Conservation (phyloP, 2,329 filamentous ascomycete species). For the Xenoacremonium recifei region DNA sequence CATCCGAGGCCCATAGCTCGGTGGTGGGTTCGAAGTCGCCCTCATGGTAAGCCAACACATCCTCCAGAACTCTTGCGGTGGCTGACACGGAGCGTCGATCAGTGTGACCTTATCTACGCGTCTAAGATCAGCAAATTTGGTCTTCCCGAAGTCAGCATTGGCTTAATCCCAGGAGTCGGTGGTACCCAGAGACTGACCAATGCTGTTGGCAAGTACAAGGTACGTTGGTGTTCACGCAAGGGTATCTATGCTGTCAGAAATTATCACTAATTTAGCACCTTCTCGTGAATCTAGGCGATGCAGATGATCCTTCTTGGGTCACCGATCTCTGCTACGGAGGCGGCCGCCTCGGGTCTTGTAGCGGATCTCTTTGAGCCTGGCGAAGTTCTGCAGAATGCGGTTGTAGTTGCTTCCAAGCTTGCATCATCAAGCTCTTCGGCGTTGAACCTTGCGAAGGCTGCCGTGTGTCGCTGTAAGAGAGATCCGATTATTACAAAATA, state of each 20-base stretch:
- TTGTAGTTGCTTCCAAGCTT: too few relatives aligned
- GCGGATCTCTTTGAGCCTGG: too few relatives aligned
- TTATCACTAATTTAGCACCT: background rate
- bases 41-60: slow-evolving; percentile 36
- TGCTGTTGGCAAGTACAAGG: slow-evolving; percentile 41
- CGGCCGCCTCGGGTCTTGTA: slow-evolving; percentile 22
- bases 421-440: slow-evolving; percentile 24
- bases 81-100: background rate
- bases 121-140: slow-evolving; percentile 36
- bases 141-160: slow-evolving; percentile 38
- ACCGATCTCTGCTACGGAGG: slow-evolving; percentile 25
- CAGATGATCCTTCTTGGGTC: slow-evolving; percentile 31
- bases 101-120: slow-evolving; percentile 41
- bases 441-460: slow-evolving; percentile 28
- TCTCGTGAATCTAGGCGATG: slow-evolving; percentile 25
- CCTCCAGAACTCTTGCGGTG: slow-evolving; percentile 1
- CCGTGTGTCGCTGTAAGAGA: slow-evolving; percentile 26
- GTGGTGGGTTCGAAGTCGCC: slow-evolving; percentile 50
- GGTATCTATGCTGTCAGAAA: slow-evolving; percentile 1
- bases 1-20: slow-evolving; percentile 34
- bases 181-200: slow-evolving; percentile 40
- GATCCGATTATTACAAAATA: too few relatives aligned
- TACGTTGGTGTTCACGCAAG: slow-evolving; percentile 13
- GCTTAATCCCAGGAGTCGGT: slow-evolving; percentile 40
- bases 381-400: too few relatives aligned